Evolutionary conservation across 805 yeast species (phyloP).

Genomic region (Wickerhamiella australiensis): DNA sequence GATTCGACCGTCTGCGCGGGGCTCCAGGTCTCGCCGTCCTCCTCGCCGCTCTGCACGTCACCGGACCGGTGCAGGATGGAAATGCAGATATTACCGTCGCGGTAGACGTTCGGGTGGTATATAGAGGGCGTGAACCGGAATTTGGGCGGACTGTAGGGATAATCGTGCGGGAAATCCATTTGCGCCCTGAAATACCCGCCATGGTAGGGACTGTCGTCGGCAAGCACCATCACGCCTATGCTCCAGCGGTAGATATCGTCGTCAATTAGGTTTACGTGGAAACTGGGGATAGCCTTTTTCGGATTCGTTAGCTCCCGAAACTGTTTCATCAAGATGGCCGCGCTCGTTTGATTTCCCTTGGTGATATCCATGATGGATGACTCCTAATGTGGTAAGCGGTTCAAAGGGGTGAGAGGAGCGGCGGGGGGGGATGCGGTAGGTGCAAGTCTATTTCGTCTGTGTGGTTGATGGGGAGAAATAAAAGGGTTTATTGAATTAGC

Average conservation of each 20-base stretch:
- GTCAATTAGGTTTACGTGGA: slow-evolving; percentile 49
- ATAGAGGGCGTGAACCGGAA: slow-evolving; percentile 88
- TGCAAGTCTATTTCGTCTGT: too few species aligned
- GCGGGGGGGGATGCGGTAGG: too few species aligned
- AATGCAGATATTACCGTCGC: slow-evolving; percentile 86
- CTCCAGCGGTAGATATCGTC: slow-evolving; percentile 61
- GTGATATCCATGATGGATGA: slow-evolving; percentile 4
- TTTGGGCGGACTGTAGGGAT: slow-evolving; percentile 86
- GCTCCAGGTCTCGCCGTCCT: slow-evolving; percentile 83
- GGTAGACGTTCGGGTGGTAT: slow-evolving; percentile 89
- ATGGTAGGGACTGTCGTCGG: slow-evolving; percentile 78
- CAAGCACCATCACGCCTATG: slow-evolving; percentile 83
- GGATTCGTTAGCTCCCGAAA: slow-evolving; percentile 89
- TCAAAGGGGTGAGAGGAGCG: neutral
- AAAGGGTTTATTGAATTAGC: too few species aligned
- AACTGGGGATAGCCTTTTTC: slow-evolving; percentile 60
- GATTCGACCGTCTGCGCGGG: slow-evolving; percentile 73
- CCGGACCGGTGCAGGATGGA: slow-evolving; percentile 88
- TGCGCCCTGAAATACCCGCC: slow-evolving; percentile 92
- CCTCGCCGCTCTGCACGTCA: slow-evolving; percentile 80
- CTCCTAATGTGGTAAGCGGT: neutral
- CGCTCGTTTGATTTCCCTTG: slow-evolving; percentile 24
- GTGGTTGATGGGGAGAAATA: too few species aligned
- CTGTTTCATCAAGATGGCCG: slow-evolving; percentile 83
- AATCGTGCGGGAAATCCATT: slow-evolving; percentile 84